Percentiles rank a stretch among this genome's conserved stretches.
phyloP scores from a whole-genome alignment of 139 green algal genomes.

The Dunaliella sp. region DNA sequence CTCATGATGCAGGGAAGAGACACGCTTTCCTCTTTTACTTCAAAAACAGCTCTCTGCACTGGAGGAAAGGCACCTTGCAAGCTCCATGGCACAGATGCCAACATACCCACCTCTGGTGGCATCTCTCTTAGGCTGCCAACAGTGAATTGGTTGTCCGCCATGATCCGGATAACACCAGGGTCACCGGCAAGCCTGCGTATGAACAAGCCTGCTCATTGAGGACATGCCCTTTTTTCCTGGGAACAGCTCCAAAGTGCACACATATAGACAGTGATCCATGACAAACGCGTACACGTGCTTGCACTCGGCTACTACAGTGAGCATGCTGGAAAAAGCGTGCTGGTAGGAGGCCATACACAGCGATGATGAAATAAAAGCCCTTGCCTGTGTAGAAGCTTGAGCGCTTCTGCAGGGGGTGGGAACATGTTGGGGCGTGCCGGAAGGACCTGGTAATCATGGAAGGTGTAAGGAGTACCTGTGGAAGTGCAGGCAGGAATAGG shows the following conservation, averaged over 20 bases:
- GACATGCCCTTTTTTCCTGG: not conserved
- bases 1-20: too few relatives aligned
- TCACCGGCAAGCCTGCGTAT: constrained; percentile 47
- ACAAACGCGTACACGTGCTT: too few relatives aligned
- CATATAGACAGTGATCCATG: not conserved
- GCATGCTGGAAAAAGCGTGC: not conserved
- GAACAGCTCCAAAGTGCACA: not conserved
- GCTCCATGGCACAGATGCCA: not conserved
- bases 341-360: not conserved
- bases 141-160: constrained; percentile 62
- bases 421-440: not conserved
- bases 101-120: constrained; percentile 58
- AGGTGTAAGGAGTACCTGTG: not conserved
- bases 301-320: too few relatives aligned
- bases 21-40: too few relatives aligned
- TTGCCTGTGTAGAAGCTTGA: constrained; percentile 64
- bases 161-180: constrained; percentile 71
- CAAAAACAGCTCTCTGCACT: too few relatives aligned
- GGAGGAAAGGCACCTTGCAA: too few relatives aligned
- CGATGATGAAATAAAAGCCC: not conserved
- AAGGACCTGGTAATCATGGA: constrained; percentile 2
- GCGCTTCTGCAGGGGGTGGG: constrained; percentile 45
- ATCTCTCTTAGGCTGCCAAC: constrained; percentile 82
- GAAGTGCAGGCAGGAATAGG: not conserved
- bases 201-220: not conserved